phyloP scores from a whole-genome alignment of 306 rosid species.

The Fragaria nilgerrensis region DNA sequence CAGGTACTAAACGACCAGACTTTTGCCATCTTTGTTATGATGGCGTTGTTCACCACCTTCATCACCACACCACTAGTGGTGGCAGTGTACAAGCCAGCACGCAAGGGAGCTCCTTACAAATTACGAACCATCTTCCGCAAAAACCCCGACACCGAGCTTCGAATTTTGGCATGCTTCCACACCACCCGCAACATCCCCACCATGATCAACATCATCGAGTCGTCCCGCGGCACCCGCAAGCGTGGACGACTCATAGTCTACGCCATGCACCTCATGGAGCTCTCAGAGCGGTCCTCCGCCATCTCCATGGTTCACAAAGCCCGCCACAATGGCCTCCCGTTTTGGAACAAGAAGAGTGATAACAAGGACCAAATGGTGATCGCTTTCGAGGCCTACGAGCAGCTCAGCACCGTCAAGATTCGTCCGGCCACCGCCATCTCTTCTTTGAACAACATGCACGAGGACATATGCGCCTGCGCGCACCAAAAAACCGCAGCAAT shows the following conservation, averaged over 20 bases:
- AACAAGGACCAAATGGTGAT: constrained; percentile 52
- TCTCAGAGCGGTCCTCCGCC: constrained; percentile 73
- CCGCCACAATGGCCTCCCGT: constrained; percentile 63
- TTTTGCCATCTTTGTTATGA: constrained; percentile 64
- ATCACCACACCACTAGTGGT: constrained; percentile 69
- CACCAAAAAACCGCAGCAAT: constrained; percentile 55
- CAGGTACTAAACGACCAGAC: constrained; percentile 73
- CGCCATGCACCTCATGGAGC: constrained; percentile 80
- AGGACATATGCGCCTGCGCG: constrained; percentile 65
- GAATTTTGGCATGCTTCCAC: constrained; percentile 70
- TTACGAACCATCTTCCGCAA: constrained; percentile 46
- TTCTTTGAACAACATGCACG: constrained; percentile 49
- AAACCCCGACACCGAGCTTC: constrained; percentile 43
- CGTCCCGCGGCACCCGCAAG: constrained; percentile 53
- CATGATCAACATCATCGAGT: constrained; percentile 55
- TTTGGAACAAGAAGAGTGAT: constrained; percentile 53
- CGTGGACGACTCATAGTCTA: constrained; percentile 56
- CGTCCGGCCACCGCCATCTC: constrained; percentile 77
- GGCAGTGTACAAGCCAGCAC: constrained; percentile 64
- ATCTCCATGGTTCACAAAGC: constrained; percentile 77
- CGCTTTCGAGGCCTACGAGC: constrained; percentile 61
- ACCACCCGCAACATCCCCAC: constrained; percentile 60
- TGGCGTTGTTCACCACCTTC: constrained; percentile 77
- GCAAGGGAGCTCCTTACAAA: constrained; percentile 65
- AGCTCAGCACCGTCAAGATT: constrained; percentile 47